Evolutionary conservation across 2,329 filamentous ascomycete genomes (phyloP).

Genomic region (Pseudofabraea citricarpa): DNA sequence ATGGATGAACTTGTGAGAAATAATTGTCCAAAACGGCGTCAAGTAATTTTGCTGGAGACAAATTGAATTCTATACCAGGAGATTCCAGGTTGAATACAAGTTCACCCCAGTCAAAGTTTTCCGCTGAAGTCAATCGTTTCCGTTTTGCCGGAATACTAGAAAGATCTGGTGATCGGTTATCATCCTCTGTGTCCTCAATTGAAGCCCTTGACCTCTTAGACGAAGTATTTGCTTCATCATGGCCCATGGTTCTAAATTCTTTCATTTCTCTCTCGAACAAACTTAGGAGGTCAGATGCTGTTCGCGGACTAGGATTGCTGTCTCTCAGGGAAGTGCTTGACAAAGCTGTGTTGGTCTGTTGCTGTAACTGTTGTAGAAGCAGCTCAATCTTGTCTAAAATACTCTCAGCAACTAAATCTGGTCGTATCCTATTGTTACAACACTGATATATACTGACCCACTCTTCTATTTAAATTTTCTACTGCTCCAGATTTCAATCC

Average conservation of each 20-base stretch:
- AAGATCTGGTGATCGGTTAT: background rate
- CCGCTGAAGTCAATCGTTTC: constrained; percentile 1
- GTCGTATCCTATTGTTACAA: constrained; percentile 8
- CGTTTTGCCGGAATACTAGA: background rate
- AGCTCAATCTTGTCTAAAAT: constrained; percentile 16
- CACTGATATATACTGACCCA: constrained; percentile 15
- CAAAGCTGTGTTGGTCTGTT: constrained; percentile 1
- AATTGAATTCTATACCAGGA: constrained; percentile 1
- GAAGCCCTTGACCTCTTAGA: background rate
- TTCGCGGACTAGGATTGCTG: background rate
- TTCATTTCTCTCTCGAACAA: background rate
- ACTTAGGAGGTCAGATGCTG: background rate
- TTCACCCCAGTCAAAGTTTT: constrained; percentile 1
- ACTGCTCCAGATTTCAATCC: constrained; percentile 32
- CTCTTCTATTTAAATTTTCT: constrained; percentile 29
- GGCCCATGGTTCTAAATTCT: background rate
- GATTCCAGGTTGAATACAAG: constrained; percentile 1
- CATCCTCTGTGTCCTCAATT: constrained; percentile 1
- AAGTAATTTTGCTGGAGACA: constrained; percentile 14
- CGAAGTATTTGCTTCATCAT: background rate
- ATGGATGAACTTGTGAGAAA: background rate
- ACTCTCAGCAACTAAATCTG: constrained; percentile 13
- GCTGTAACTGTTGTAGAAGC: constrained; percentile 3
- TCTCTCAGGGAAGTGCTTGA: constrained; percentile 2
- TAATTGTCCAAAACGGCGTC: constrained; percentile 29